Conservation (phyloP, 169 alveolate genomes). For the Ichthyophthirius multifiliis region DNA sequence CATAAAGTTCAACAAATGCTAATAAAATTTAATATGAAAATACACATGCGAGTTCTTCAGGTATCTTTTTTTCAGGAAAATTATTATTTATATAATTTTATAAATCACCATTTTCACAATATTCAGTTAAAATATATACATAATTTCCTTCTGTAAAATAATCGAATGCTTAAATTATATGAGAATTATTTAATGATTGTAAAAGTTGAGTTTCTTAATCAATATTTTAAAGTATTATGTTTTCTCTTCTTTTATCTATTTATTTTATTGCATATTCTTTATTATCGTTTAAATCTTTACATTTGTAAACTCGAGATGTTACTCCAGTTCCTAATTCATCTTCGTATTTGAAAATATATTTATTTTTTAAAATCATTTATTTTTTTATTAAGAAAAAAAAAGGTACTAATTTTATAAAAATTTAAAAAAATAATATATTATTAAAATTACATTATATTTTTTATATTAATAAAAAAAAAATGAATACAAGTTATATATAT, state of each 20-base stretch:
- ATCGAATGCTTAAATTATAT: conserved; percentile 33
- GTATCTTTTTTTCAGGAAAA: background rate
- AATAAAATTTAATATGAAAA: conserved; percentile 19
- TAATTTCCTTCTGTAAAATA: conserved; percentile 22
- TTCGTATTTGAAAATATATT: background rate
- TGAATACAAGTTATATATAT: too few species aligned
- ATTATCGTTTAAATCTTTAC: background rate
- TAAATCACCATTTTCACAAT: conserved; percentile 57
- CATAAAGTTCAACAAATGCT: conserved; percentile 23
- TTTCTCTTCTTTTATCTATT: background rate
- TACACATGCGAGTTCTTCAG: conserved; percentile 20
- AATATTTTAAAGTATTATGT: background rate
- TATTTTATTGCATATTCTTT: background rate
- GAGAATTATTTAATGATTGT: conserved; percentile 24
- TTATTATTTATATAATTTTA: background rate
- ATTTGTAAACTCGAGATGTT: background rate
- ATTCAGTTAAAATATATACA: conserved; percentile 44
- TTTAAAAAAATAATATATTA: too few species aligned
- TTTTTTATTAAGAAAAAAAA: too few species aligned
- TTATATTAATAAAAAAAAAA: too few species aligned
- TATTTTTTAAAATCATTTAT: background rate
- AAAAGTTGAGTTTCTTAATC: conserved; percentile 9
- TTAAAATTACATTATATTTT: too few species aligned
- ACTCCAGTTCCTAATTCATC: background rate
- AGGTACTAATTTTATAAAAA: too few species aligned